These are phyloP conservation scores for Groenewaldozyma tartarivorans DNA, from an alignment of 805 yeast genomes.

Conservation along the genomic window DNA sequence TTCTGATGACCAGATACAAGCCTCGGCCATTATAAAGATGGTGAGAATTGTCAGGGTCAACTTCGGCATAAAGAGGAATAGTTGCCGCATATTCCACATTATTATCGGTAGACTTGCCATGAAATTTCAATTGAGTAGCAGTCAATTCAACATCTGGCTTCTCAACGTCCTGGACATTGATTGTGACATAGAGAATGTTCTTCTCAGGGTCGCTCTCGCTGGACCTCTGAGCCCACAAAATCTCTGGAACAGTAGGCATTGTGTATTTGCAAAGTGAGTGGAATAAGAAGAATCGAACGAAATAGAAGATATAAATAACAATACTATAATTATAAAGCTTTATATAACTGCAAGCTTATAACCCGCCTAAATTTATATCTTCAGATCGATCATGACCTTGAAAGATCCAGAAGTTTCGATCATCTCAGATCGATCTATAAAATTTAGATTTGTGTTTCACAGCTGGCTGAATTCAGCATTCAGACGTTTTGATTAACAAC, in stretches of 20 bases:
- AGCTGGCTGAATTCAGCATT: too few species aligned
- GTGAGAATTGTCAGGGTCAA: conserved; percentile 56
- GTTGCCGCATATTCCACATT: conserved; percentile 46
- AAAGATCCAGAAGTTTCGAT: too few species aligned
- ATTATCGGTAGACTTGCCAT: conserved; percentile 38
- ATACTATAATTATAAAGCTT: too few species aligned
- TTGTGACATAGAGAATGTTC: conserved; percentile 67
- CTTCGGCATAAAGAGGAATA: conserved; percentile 67
- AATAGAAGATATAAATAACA: too few species aligned
- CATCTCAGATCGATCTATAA: too few species aligned
- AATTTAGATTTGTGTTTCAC: too few species aligned
- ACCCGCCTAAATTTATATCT: too few species aligned
- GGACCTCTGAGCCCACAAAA: conserved; percentile 94
- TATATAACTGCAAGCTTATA: too few species aligned
- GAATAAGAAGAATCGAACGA: too few species aligned
- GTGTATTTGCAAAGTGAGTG: too few species aligned
- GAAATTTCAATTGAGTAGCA: conserved; percentile 42
- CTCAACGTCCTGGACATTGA: conserved; percentile 61
- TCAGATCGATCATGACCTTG: too few species aligned
- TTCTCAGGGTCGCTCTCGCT: conserved; percentile 59
- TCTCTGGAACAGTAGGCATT: conserved; percentile 4
- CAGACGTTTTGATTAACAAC: too few species aligned
- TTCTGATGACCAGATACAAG: conserved; percentile 55
- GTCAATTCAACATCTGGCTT: conserved; percentile 56
- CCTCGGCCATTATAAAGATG: conserved; percentile 55